Evolutionary conservation across 768 basidiomycete species (phyloP), one percentile per base, ranked within the genome.

Genomic region (Rhizopogon sp.): DNA sequence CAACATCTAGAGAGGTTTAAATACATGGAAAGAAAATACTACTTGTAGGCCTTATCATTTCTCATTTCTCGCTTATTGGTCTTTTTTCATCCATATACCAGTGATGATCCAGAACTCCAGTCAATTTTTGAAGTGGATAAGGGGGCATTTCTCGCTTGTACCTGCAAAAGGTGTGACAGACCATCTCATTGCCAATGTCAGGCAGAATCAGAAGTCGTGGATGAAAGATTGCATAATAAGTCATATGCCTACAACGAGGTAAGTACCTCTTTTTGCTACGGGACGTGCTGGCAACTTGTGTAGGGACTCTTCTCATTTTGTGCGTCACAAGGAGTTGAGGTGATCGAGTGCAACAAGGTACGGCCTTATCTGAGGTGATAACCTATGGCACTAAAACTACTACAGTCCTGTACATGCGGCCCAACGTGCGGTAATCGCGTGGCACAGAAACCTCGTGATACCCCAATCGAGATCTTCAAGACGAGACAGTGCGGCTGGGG

Each of bases 321-420:
- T 9, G 52, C 72, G 1, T 67, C 65, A 25, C 70, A 64, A 13
- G 80, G 80, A 0, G 61, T 69, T 0, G 80, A 83, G 45, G 80
- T 85, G 10, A 74, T 87, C 5, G 87, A 89, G 64, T 89, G 87
- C 56, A 88, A 87, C 58, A 69, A 76, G 63, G 86, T 83, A 61
- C 46, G 73, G 42, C 7, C 31, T 39, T 13, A 37, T 4, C 17
- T 35, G 2, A 31, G n/a, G 25, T 41, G 11, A 13, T 54, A n/a
- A 40, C 8, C 20, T 42, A 17, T 29, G 7, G 17, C 40, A 40
- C 50, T 43, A 37, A 22, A 41, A 40, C 25, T 53, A 17, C 39
- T 31, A 45, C 59, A 81, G 79, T 62, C 66, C 28, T 86, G 85
- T 52, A 49, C 43, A 6, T 87, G 84, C 55, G 63, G 60, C 33